Percentiles rank a stretch among this genome's conserved stretches.
Evolutionary conservation across 352 stramenopile genomes (phyloP).

Genomic region (Pythium dissimile): DNA sequence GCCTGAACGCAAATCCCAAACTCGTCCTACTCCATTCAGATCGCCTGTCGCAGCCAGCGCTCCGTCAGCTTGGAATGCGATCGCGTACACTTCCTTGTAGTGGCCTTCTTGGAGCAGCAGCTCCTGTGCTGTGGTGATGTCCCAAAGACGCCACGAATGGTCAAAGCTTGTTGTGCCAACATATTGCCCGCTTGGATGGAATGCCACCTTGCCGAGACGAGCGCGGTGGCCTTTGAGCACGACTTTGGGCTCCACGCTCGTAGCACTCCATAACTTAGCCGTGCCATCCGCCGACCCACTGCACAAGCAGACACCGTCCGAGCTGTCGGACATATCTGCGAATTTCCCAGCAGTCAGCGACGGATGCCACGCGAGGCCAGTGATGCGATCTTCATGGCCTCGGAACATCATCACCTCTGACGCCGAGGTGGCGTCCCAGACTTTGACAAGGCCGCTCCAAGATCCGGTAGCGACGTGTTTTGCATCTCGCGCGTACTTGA

Average conservation of each 20-base stretch:
- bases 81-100: conserved; percentile 92
- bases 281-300: conserved; percentile 78
- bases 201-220: conserved; percentile 86
- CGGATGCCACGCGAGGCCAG: conserved; percentile 83
- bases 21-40: conserved; percentile 89
- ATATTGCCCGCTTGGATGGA: conserved; percentile 92
- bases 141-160: conserved; percentile 97
- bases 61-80: conserved; percentile 95
- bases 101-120: conserved; percentile 97
- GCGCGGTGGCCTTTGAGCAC: conserved; percentile 70
- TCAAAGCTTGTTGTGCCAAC: conserved; percentile 96
- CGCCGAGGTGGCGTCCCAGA: conserved; percentile 88
- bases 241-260: conserved; percentile 45
- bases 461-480: conserved; percentile 85
- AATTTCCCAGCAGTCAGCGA: conserved; percentile 26
- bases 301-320: conserved; percentile 61
- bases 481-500: conserved; percentile 61
- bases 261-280: conserved; percentile 67
- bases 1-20: conserved; percentile 96
- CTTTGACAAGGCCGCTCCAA: conserved; percentile 92
- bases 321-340: conserved; percentile 56
- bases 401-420: conserved; percentile 71
- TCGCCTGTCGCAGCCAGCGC: conserved; percentile 93
- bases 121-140: conserved; percentile 90
- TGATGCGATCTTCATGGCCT: conserved; percentile 87